Percentiles rank a stretch among this genome's conserved stretches.
phyloP scores from a whole-genome alignment of 257 asterid species.

The Penstemon newberryi region DNA sequence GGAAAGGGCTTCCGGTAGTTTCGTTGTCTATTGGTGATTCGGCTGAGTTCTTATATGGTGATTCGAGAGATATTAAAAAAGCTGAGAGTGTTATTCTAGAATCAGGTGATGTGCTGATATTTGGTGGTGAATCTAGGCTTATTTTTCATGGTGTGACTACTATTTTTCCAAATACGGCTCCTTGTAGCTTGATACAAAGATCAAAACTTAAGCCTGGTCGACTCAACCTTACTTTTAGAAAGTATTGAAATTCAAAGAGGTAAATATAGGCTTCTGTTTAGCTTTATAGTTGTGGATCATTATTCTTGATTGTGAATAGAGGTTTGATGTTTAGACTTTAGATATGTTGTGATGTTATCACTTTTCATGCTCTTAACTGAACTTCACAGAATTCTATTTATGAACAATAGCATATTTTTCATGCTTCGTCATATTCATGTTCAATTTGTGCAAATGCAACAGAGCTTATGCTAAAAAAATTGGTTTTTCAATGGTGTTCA shows the following conservation, averaged over 20 bases:
- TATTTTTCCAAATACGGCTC: conserved; percentile 49
- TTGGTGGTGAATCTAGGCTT: conserved; percentile 69
- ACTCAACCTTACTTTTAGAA: conserved; percentile 67
- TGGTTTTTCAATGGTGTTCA: too few relatives aligned
- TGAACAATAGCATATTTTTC: too few relatives aligned
- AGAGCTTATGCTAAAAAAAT: too few relatives aligned
- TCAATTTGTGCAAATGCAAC: too few relatives aligned
- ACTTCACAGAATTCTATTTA: too few relatives aligned
- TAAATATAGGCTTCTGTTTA: too few relatives aligned
- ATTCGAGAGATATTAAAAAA: conserved; percentile 44
- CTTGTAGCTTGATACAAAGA: conserved; percentile 31
- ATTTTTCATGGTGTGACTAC: conserved; percentile 60
- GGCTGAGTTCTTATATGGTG: conserved; percentile 64
- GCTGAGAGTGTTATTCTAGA: conserved; percentile 44
- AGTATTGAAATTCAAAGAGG: conserved; percentile 24
- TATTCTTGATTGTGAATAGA: too few relatives aligned
- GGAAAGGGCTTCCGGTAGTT: conserved; percentile 56
- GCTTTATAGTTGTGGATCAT: too few relatives aligned
- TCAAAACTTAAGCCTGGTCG: conserved; percentile 63
- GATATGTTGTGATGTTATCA: too few relatives aligned
- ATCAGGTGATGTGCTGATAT: conserved; percentile 65
- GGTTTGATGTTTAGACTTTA: too few relatives aligned
- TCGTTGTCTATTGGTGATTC: conserved; percentile 69
- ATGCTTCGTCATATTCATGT: too few relatives aligned
- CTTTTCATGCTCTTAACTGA: too few relatives aligned